Evolutionary conservation across 106 monocot species (phyloP).

Genomic region (Dioscorea dumetorum): DNA sequence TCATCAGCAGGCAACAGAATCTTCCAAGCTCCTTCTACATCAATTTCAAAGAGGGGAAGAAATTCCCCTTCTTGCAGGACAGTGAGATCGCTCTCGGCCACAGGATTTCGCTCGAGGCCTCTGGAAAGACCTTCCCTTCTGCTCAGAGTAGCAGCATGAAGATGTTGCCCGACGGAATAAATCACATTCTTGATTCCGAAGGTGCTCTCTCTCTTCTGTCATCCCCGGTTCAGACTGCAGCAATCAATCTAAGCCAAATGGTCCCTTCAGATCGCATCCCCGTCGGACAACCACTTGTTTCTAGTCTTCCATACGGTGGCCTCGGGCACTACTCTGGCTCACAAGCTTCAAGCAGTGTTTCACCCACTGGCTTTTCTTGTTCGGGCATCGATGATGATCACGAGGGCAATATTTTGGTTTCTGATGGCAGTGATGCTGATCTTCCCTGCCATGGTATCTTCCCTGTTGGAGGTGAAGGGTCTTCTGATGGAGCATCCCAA

Average conservation of each 20-base stretch:
- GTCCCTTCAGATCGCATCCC: constrained; percentile 40
- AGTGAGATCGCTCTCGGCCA: not conserved
- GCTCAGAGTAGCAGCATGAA: constrained; percentile 26
- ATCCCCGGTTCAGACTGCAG: constrained; percentile 50
- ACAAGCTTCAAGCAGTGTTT: constrained; percentile 27
- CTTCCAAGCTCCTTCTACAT: constrained; percentile 19
- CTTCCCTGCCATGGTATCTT: constrained; percentile 31
- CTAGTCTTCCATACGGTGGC: constrained; percentile 16
- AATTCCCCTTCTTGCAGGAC: constrained; percentile 44
- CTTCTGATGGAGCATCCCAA: constrained; percentile 29
- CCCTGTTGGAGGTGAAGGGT: constrained; percentile 34
- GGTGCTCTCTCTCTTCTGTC: constrained; percentile 99
- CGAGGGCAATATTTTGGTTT: constrained; percentile 25
- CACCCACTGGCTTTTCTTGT: constrained; percentile 39
- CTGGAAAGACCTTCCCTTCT: constrained; percentile 23
- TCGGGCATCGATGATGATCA: constrained; percentile 33
- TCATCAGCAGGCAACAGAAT: constrained; percentile 19
- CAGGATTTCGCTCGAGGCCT: constrained; percentile 5
- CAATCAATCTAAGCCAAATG: constrained; percentile 39
- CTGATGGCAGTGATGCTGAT: constrained; percentile 21
- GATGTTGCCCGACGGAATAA: constrained; percentile 38
- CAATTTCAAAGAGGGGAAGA: constrained; percentile 42
- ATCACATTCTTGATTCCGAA: constrained; percentile 48
- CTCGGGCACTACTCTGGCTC: constrained; percentile 21
- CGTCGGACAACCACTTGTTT: constrained; percentile 34